Evolutionary conservation across 768 basidiomycete genomes (phyloP).

Genomic region (Clitopilus hobsonii): DNA sequence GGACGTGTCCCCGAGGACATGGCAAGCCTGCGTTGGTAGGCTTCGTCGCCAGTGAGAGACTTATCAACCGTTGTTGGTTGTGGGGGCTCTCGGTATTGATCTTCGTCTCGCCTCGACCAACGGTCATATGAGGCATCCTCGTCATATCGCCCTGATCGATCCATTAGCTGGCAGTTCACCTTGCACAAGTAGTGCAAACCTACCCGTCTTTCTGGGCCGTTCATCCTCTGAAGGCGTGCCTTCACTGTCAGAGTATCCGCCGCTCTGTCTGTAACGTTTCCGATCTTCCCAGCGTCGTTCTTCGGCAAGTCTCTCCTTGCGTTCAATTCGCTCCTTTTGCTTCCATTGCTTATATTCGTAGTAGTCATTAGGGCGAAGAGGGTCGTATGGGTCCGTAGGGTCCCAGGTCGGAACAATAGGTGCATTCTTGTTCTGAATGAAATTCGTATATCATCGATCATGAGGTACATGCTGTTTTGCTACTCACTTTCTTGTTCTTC

Average conservation of each 20-base stretch:
- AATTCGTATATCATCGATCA: constrained; percentile 1
- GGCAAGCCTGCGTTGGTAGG: constrained; percentile 70
- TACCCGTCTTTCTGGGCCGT: constrained; percentile 66
- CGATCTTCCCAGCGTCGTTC: constrained; percentile 52
- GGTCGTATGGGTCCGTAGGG: constrained; percentile 76
- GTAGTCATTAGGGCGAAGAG: constrained; percentile 82
- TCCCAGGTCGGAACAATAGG: constrained; percentile 63
- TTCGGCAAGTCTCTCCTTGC: constrained; percentile 61
- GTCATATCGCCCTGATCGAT: constrained; percentile 40
- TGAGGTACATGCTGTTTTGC: background rate
- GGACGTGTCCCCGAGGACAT: constrained; percentile 38
- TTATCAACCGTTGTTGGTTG: constrained; percentile 33
- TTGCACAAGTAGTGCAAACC: constrained; percentile 8
- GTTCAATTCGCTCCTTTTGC: constrained; percentile 68
- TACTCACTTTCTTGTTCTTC: constrained; percentile 56
- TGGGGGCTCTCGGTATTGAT: constrained; percentile 18
- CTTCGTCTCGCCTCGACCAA: constrained; percentile 47
- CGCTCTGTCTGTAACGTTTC: constrained; percentile 52
- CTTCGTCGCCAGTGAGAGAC: constrained; percentile 70
- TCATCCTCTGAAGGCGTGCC: constrained; percentile 62
- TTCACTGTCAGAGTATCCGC: constrained; percentile 65
- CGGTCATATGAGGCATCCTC: constrained; percentile 35
- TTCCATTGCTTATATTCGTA: constrained; percentile 84
- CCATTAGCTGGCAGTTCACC: background rate
- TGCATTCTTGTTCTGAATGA: constrained; percentile 53